Evolutionary conservation across 108 stramenopile genomes (phyloP).

Genomic region (Cyclostephanos invisitatus): DNA sequence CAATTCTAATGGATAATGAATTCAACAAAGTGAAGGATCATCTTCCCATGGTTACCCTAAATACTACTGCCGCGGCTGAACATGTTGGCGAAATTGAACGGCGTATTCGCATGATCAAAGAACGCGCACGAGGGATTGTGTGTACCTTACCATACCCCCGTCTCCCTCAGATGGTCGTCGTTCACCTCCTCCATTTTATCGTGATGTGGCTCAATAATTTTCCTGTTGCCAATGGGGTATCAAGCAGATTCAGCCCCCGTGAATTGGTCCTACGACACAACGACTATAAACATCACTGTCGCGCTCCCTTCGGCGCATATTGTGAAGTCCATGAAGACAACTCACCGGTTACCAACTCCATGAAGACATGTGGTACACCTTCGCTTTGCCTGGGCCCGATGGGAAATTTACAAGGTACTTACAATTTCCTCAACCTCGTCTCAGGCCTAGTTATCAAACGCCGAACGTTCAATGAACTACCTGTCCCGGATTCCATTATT

Average conservation of each 20-base stretch:
- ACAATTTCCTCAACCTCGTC: too few species aligned
- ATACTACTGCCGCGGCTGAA: slow-evolving; percentile 20
- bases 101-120: slow-evolving; percentile 40
- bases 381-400: too few species aligned
- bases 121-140: too few species aligned
- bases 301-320: background rate
- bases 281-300: background rate
- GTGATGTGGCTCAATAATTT: too few species aligned
- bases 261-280: slow-evolving; percentile 3
- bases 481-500: too few species aligned
- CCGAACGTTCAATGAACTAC: too few species aligned
- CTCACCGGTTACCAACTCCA: slow-evolving; percentile 10
- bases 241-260: slow-evolving; percentile 21
- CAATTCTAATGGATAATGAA: background rate
- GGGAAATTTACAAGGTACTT: too few species aligned
- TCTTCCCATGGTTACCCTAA: background rate
- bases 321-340: slow-evolving; percentile 16
- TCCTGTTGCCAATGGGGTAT: too few species aligned
- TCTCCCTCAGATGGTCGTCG: slow-evolving; percentile 25
- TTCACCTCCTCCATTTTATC: slow-evolving; percentile 8
- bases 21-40: slow-evolving; percentile 21
- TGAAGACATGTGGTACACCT: too few species aligned
- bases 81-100: slow-evolving; percentile 54
- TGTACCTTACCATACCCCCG: slow-evolving; percentile 44
- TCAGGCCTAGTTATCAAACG: too few species aligned